phyloP scores from a whole-genome alignment of 140 eudicot genomes.

The Flaveria floridana region DNA sequence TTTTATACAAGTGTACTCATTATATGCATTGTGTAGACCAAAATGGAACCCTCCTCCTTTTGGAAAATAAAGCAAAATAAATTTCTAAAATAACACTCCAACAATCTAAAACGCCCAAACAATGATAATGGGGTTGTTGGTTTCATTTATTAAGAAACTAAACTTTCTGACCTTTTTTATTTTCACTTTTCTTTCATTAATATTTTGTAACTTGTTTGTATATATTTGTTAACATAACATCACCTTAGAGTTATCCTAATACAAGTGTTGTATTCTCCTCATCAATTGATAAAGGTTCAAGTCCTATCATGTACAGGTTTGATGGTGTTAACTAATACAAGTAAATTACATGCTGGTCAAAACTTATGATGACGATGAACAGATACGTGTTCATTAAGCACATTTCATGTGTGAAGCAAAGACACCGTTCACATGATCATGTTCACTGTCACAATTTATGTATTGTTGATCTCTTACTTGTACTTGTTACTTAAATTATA shows the following conservation, averaged over 20 bases:
- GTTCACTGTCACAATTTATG: not conserved
- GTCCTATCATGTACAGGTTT: too few relatives aligned
- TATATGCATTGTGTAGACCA: conserved; percentile 25
- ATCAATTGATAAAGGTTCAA: too few relatives aligned
- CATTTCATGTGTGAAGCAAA: not conserved
- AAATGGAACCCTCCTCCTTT: conserved; percentile 11
- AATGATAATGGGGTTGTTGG: not conserved
- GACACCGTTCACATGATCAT: not conserved
- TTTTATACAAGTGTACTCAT: not conserved
- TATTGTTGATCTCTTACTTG: too few relatives aligned
- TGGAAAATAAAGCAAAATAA: conserved; percentile 19
- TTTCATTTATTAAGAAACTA: not conserved
- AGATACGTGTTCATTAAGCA: not conserved
- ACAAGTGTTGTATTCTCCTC: too few relatives aligned
- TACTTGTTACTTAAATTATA: not conserved
- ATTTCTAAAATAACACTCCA: not conserved
- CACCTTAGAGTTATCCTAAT: too few relatives aligned
- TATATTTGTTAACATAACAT: not conserved
- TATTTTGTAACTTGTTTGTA: not conserved
- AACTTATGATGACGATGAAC: not conserved
- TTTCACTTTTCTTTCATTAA: not conserved
- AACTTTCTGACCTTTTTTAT: not conserved
- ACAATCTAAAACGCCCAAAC: not conserved
- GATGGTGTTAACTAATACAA: too few relatives aligned
- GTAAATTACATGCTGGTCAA: too few relatives aligned